phyloP scores from a whole-genome alignment of 2,329 filamentous ascomycete species.

The Penicillium hordei region DNA sequence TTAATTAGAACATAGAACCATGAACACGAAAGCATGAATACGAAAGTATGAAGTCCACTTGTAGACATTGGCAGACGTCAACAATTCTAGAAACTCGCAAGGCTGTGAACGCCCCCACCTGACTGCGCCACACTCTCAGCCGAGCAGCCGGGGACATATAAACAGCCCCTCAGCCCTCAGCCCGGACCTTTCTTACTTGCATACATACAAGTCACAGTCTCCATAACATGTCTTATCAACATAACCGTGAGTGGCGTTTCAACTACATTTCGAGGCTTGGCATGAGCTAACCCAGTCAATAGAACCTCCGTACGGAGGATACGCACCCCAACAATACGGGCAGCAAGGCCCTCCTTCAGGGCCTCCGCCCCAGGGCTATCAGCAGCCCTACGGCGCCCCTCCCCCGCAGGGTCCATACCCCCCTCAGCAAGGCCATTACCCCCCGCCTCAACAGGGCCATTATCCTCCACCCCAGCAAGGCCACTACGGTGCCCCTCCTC shows the following conservation, averaged over 20 bases:
- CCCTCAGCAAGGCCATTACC: too few species aligned
- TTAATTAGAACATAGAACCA: constrained; percentile 1
- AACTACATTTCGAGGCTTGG: not conserved
- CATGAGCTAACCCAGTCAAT: not conserved
- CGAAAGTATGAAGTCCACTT: not conserved
- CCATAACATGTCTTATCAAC: constrained; percentile 22
- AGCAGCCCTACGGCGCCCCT: constrained; percentile 19
- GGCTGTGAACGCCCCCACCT: constrained; percentile 21
- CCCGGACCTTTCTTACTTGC: not conserved
- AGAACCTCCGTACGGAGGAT: constrained; percentile 32
- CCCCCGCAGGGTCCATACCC: constrained; percentile 28
- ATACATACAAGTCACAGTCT: not conserved
- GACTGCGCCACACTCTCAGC: constrained; percentile 22
- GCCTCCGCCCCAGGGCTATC: constrained; percentile 28
- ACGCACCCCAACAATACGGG: constrained; percentile 29
- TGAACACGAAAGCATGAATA: not conserved
- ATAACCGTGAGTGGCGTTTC: constrained; percentile 20
- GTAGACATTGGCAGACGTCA: not conserved
- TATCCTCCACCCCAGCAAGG: constrained; percentile 36
- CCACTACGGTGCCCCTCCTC: constrained; percentile 21
- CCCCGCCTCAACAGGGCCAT: constrained; percentile 23
- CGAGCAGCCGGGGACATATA: constrained; percentile 1
- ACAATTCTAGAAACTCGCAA: constrained; percentile 2
- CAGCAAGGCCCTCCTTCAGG: constrained; percentile 23
- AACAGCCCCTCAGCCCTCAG: not conserved